Evolutionary conservation across 768 basidiomycete genomes (phyloP).

Genomic region (Boletellus ananas): DNA sequence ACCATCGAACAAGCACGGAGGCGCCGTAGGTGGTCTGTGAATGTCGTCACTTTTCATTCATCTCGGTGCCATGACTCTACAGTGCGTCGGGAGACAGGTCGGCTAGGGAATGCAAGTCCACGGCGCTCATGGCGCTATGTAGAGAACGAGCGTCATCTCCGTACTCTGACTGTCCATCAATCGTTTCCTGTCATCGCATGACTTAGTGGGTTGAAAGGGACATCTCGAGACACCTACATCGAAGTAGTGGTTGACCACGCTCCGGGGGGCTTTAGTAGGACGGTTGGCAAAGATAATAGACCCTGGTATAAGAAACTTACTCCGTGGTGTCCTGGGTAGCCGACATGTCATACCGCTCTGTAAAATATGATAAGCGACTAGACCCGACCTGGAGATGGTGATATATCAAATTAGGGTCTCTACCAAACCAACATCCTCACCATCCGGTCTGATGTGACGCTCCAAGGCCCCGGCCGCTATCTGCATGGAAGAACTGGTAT

Average conservation of each 20-base stretch:
- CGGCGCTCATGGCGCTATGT: slow-evolving; percentile 55
- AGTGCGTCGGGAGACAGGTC: slow-evolving; percentile 72
- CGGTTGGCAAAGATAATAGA: neutral
- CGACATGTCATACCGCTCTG: slow-evolving; percentile 88
- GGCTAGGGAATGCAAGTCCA: slow-evolving; percentile 54
- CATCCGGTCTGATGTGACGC: slow-evolving; percentile 99
- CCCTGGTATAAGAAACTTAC: slow-evolving; percentile 42
- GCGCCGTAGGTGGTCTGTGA: neutral
- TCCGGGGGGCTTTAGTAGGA: slow-evolving; percentile 65
- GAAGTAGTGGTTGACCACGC: slow-evolving; percentile 88
- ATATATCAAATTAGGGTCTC: neutral
- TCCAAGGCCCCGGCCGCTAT: slow-evolving; percentile 88
- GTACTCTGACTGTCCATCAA: slow-evolving; percentile 67
- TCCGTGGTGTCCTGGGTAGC: slow-evolving; percentile 90
- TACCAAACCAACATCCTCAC: slow-evolving; percentile 39
- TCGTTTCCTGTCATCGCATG: slow-evolving; percentile 53
- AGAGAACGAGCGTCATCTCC: slow-evolving; percentile 68
- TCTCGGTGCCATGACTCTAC: slow-evolving; percentile 30
- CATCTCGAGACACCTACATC: slow-evolving; percentile 53
- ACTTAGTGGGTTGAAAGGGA: neutral
- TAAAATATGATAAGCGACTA: slow-evolving; percentile 87
- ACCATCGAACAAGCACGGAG: neutral
- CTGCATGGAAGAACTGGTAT: slow-evolving; percentile 87
- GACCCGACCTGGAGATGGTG: slow-evolving; percentile 59
- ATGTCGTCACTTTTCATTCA: too few relatives aligned